Evolutionary conservation across 148 eudicot species (phyloP).

Genomic region (Persicaria tinctoria): DNA sequence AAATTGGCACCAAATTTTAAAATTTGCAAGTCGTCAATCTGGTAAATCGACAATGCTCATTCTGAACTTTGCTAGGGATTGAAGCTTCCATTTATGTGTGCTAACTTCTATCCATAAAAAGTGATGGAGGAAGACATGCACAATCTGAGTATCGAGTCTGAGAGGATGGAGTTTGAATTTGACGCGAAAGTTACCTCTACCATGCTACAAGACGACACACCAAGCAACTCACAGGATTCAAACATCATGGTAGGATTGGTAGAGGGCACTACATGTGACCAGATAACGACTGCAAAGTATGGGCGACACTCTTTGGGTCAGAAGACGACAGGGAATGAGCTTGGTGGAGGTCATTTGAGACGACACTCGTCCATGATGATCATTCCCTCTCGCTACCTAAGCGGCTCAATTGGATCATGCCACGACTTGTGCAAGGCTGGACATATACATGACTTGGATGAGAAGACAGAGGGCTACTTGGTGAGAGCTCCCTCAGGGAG

Average conservation of each 20-base stretch:
- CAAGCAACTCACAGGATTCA: background rate
- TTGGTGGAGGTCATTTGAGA: background rate
- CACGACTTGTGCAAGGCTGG: conserved; percentile 3
- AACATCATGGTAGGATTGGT: background rate
- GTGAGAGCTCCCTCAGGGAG: no score
- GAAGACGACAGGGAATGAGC: background rate
- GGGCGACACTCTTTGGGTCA: background rate
- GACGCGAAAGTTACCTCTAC: background rate
- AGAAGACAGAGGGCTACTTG: background rate
- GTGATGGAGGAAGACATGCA: background rate
- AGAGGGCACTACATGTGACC: background rate
- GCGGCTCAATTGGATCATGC: background rate
- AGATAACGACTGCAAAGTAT: background rate
- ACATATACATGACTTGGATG: background rate
- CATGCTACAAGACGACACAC: background rate
- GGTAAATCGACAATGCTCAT: background rate
- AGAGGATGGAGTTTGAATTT: background rate
- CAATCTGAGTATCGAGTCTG: background rate
- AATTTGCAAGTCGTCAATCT: no score
- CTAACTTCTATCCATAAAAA: background rate
- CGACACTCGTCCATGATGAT: background rate
- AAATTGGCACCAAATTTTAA: no score
- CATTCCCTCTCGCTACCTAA: background rate
- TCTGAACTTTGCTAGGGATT: background rate
- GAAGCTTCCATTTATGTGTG: background rate